A percentile compares a stretch with the other conserved stretches of the same genome.
Evolutionary conservation across 2,329 filamentous ascomycete genomes (phyloP).

Genomic region (Arthrobotrys pseudoclavata): DNA sequence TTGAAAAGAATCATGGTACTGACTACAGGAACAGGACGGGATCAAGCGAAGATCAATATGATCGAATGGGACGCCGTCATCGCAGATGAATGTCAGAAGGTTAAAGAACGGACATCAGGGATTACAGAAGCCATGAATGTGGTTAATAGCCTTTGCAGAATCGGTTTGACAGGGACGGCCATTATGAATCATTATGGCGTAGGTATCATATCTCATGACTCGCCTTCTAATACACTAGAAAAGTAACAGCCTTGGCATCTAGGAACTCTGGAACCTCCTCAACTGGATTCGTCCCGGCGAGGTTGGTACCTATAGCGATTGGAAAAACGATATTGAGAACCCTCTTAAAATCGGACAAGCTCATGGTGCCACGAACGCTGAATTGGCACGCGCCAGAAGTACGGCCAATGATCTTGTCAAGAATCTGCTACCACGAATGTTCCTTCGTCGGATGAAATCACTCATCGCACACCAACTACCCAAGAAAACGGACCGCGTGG

Average conservation of each 20-base stretch:
- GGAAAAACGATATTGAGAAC: slow-evolving; percentile 81
- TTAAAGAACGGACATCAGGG: slow-evolving; percentile 84
- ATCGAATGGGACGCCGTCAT: slow-evolving; percentile 94
- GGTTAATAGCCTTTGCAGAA: slow-evolving; percentile 89
- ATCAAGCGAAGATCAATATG: slow-evolving; percentile 81
- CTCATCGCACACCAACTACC: slow-evolving; percentile 92
- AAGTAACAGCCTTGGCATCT: slow-evolving; percentile 16
- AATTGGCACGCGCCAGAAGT: slow-evolving; percentile 74
- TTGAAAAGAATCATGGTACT: not conserved
- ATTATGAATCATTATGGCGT: slow-evolving; percentile 92
- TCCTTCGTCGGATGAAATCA: slow-evolving; percentile 91
- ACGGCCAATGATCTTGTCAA: slow-evolving; percentile 87
- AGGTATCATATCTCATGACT: slow-evolving; percentile 8
- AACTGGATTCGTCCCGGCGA: slow-evolving; percentile 95
- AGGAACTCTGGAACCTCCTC: slow-evolving; percentile 94
- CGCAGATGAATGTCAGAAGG: slow-evolving; percentile 90
- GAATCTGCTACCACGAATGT: slow-evolving; percentile 89
- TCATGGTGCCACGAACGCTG: slow-evolving; percentile 56
- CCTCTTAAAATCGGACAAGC: slow-evolving; percentile 78
- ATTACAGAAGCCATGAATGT: slow-evolving; percentile 89
- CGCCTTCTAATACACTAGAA: not conserved
- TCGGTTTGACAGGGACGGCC: slow-evolving; percentile 93
- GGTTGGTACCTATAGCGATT: slow-evolving; percentile 76
- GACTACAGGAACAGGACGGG: slow-evolving; percentile 46
- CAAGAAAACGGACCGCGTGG: slow-evolving; percentile 92